A percentile compares a stretch with the other conserved stretches of the same genome.
These are phyloP conservation scores for Licmophora abbreviata DNA, from an alignment of 108 stramenopile genomes.

Conservation along the genomic window DNA sequence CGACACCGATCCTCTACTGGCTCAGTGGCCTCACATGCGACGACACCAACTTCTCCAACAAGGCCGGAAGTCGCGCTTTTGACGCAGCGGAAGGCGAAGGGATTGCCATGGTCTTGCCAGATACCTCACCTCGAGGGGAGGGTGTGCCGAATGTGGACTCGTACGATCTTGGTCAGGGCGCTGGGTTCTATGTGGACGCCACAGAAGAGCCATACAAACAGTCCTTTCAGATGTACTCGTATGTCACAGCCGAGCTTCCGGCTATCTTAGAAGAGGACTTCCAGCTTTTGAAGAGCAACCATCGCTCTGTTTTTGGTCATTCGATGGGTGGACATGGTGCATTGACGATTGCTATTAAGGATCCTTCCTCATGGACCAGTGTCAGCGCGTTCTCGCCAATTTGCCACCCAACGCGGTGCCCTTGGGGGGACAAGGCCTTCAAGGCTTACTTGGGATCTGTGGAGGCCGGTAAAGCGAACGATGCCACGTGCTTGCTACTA, in stretches of 20 bases:
- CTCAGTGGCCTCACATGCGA: constrained; percentile 94
- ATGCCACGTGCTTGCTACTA: constrained; percentile 79
- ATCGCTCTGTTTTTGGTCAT: constrained; percentile 82
- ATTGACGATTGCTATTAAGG: constrained; percentile 78
- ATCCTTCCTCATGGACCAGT: constrained; percentile 32
- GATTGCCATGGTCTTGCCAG: constrained; percentile 91
- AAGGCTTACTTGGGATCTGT: constrained; percentile 83
- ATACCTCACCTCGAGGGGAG: constrained; percentile 91
- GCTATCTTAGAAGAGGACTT: constrained; percentile 51
- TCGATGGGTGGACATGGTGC: constrained; percentile 93
- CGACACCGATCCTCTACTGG: constrained; percentile 60
- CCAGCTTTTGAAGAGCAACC: constrained; percentile 27
- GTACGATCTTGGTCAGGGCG: constrained; percentile 95
- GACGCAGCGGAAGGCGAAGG: constrained; percentile 59
- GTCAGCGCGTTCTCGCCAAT: constrained; percentile 96
- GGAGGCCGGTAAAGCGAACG: constrained; percentile 71
- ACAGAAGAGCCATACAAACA: constrained; percentile 65
- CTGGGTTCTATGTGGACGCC: constrained; percentile 97
- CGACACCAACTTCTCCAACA: constrained; percentile 91
- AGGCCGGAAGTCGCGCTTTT: constrained; percentile 73
- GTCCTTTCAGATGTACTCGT: constrained; percentile 95
- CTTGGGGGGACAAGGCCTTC: constrained; percentile 98
- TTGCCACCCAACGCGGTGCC: constrained; percentile 86
- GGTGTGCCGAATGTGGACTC: constrained; percentile 66
- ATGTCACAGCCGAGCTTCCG: constrained; percentile 89